phyloP scores from a whole-genome alignment of 148 eudicot species.

The Vaccinium myrtillus region DNA sequence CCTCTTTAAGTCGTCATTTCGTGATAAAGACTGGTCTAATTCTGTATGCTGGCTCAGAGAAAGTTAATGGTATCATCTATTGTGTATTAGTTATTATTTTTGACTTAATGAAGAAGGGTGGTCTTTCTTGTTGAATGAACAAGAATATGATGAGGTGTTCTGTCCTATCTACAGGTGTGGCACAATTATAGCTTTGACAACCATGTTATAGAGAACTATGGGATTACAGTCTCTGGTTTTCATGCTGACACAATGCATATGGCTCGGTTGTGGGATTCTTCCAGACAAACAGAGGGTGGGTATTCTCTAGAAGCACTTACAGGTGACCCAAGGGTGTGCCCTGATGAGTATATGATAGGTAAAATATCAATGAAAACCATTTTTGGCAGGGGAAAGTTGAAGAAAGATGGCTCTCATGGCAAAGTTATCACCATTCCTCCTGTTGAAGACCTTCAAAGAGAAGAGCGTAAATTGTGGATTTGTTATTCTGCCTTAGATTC shows the following conservation, averaged over 20 bases:
- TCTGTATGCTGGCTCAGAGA: not conserved
- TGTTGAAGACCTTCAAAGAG: slow-evolving; percentile 79
- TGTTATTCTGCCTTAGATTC: slow-evolving; percentile 91
- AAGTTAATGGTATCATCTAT: not conserved
- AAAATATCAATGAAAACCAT: slow-evolving; percentile 91
- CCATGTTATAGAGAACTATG: slow-evolving; percentile 87
- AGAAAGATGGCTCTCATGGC: slow-evolving; percentile 86
- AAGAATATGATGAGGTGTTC: not conserved
- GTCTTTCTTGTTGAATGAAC: slow-evolving; percentile 6
- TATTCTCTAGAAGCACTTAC: slow-evolving; percentile 95
- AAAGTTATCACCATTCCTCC: slow-evolving; percentile 67
- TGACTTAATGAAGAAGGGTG: not conserved
- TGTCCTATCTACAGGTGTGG: slow-evolving; percentile 73
- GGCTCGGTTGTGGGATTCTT: slow-evolving; percentile 97
- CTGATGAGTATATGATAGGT: slow-evolving; percentile 54
- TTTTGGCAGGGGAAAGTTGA: slow-evolving; percentile 77
- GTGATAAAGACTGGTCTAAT: not conserved
- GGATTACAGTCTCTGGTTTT: slow-evolving; percentile 72
- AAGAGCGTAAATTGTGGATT: slow-evolving; percentile 72
- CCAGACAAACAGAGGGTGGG: slow-evolving; percentile 82
- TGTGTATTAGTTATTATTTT: not conserved
- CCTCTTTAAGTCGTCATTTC: not conserved
- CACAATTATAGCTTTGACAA: slow-evolving; percentile 99
- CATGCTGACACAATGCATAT: slow-evolving; percentile 99
- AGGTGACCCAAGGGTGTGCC: slow-evolving; percentile 50